These are phyloP conservation scores for Blastocladiella emersonii DNA, from an alignment of 371 early-diverging fungal genomes.

Conservation along the genomic window DNA sequence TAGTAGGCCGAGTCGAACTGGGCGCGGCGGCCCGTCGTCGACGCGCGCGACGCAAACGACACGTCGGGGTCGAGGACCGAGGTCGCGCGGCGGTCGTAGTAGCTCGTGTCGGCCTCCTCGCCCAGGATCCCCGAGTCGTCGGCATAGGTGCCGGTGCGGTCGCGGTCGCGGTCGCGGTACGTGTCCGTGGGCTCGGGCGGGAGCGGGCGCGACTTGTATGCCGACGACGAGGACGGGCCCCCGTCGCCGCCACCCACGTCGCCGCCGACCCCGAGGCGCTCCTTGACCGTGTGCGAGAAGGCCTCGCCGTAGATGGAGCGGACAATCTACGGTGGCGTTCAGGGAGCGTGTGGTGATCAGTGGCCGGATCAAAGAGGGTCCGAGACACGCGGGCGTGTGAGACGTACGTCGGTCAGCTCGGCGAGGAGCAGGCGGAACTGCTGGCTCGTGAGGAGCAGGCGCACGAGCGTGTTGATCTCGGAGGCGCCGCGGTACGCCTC, in stretches of 20 bases:
- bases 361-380: too few species aligned
- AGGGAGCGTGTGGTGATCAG: too few species aligned
- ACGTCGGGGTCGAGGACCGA: too few species aligned
- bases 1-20: not conserved
- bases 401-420: not conserved
- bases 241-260: too few species aligned
- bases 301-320: not conserved
- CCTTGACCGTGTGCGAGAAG: not conserved
- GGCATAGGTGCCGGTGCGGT: not conserved
- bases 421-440: slow-evolving; percentile 1
- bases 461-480: not conserved
- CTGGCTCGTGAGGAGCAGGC: slow-evolving; percentile 1
- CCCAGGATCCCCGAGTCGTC: not conserved
- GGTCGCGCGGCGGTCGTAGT: too few species aligned
- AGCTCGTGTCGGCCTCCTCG: too few species aligned
- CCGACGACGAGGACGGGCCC: too few species aligned
- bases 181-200: too few species aligned
- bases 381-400: not conserved
- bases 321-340: too few species aligned
- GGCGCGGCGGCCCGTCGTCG: not conserved
- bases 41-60: too few species aligned
- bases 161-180: not conserved
- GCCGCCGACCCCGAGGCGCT: too few species aligned
- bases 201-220: too few species aligned
- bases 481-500: not conserved